These are phyloP conservation scores for Xylariaceae sp. DNA, from an alignment of 2,329 filamentous ascomycete genomes.

Conservation along the genomic window DNA sequence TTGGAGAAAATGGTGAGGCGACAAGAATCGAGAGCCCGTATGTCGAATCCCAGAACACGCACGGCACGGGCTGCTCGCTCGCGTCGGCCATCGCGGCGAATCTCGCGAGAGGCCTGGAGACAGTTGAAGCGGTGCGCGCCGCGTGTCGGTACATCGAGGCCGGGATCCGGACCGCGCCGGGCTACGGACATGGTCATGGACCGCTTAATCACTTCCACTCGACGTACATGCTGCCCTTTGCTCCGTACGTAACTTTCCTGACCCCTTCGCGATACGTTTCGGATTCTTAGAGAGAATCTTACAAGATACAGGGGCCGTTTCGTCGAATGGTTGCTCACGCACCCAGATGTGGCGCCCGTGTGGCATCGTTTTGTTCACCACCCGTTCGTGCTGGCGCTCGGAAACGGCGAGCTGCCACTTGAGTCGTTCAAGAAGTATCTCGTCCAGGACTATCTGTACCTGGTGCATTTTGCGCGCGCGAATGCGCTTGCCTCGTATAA, in stretches of 20 bases:
- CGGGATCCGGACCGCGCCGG: conserved; percentile 69
- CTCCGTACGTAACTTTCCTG: conserved; percentile 55
- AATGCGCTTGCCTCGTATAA: conserved; percentile 89
- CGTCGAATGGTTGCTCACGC: conserved; percentile 79
- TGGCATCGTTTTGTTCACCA: conserved; percentile 84
- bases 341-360: conserved; percentile 72
- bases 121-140: conserved; percentile 66
- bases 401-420: conserved; percentile 73
- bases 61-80: conserved; percentile 93
- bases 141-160: conserved; percentile 75
- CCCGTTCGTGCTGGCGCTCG: conserved; percentile 79
- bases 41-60: conserved; percentile 78
- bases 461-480: conserved; percentile 88
- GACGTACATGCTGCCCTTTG: conserved; percentile 69
- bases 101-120: conserved; percentile 62
- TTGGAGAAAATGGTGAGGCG: conserved; percentile 58
- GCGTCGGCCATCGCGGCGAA: conserved; percentile 85
- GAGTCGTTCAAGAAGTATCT: conserved; percentile 88
- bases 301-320: conserved; percentile 68
- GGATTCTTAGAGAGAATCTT: background rate
- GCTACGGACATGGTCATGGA: conserved; percentile 70
- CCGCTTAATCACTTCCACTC: conserved; percentile 83
- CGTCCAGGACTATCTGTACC: conserved; percentile 89
- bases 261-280: background rate
- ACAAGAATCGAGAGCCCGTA: conserved; percentile 73